Conservation (phyloP, 257 asterid genomes). For the Mentha longifolia region DNA sequence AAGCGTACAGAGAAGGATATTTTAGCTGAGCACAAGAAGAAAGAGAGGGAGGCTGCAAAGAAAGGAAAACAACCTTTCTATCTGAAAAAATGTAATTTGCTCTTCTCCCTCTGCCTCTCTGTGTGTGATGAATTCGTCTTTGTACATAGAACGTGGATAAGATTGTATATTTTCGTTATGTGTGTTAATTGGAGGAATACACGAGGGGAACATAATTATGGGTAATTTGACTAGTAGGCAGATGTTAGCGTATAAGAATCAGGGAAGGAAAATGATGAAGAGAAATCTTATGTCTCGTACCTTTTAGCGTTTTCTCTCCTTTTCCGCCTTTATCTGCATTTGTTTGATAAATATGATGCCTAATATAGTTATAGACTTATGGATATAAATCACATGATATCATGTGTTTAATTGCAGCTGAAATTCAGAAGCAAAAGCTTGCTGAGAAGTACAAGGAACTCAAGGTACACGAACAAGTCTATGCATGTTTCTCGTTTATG, state of each 20-base stretch:
- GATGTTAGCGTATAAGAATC: not conserved
- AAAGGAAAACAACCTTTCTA: constrained; percentile 90
- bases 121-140: constrained; percentile 2
- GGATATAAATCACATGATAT: not conserved
- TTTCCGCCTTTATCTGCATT: constrained; percentile 1
- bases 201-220: too few species aligned
- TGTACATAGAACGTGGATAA: not conserved
- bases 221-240: too few species aligned
- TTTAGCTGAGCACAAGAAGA: constrained; percentile 84
- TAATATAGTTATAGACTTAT: too few species aligned
- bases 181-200: too few species aligned
- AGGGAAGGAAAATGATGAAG: not conserved
- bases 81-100: constrained; percentile 65
- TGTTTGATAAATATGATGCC: not conserved
- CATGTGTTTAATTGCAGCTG: constrained; percentile 63
- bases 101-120: constrained; percentile 18
- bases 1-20: constrained; percentile 72
- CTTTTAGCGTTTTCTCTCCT: not conserved
- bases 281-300: not conserved
- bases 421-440: constrained; percentile 66
- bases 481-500: not conserved
- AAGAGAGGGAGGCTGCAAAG: constrained; percentile 94
- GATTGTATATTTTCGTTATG: not conserved
- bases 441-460: constrained; percentile 79
- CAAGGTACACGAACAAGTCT: constrained; percentile 50